A percentile compares a stretch with the other conserved stretches of the same genome.
Evolutionary conservation across 768 basidiomycete genomes (phyloP).

Genomic region (Hydnum rufescens): DNA sequence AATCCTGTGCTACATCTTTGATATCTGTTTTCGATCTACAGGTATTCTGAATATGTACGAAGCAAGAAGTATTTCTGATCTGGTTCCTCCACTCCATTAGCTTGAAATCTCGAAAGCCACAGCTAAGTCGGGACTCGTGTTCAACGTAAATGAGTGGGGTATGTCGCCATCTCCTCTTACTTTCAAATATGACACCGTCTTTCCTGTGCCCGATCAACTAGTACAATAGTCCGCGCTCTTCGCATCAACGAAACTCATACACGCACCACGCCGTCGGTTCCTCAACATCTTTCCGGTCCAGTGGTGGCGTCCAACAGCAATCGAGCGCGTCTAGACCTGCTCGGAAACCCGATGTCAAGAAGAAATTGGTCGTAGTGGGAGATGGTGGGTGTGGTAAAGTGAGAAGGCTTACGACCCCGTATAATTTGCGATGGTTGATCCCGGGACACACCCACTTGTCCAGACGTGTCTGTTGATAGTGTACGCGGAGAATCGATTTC

Average conservation of each 20-base stretch:
- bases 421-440: slow-evolving; percentile 23
- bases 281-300: not conserved
- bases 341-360: slow-evolving; percentile 48
- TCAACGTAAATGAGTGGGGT: too few relatives aligned
- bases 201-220: too few relatives aligned
- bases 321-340: not conserved
- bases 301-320: not conserved
- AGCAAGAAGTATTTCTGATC: too few relatives aligned
- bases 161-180: too few relatives aligned
- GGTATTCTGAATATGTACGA: too few relatives aligned
- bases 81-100: too few relatives aligned
- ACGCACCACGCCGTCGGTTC: not conserved
- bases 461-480: slow-evolving; percentile 91
- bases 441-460: not conserved
- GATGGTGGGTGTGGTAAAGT: slow-evolving; percentile 41
- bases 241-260: not conserved
- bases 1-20: too few relatives aligned
- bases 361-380: slow-evolving; percentile 53
- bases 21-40: too few relatives aligned
- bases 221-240: too few relatives aligned
- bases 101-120: too few relatives aligned
- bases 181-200: too few relatives aligned
- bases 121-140: too few relatives aligned
- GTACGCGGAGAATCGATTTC: slow-evolving; percentile 90
- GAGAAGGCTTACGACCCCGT: slow-evolving; percentile 33